phyloP scores from a whole-genome alignment of 305 asterid species.

The Plantago coronopus region DNA sequence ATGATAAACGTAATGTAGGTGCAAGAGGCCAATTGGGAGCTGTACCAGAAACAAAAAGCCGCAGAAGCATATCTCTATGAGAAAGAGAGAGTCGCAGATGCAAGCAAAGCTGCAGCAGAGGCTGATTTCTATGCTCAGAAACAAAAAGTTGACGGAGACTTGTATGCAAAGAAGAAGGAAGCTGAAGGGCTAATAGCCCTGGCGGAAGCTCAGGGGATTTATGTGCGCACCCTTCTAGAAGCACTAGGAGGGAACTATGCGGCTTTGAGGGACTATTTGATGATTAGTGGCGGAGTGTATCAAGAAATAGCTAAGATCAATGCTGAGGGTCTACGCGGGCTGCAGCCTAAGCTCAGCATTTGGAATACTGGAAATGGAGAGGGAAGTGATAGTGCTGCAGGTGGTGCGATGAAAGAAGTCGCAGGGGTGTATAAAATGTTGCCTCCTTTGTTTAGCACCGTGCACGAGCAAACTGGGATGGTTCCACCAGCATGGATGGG shows the following conservation, averaged over 20 bases:
- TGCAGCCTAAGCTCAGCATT: conserved; percentile 47
- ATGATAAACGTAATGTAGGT: conserved; percentile 24
- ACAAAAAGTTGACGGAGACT: conserved; percentile 33
- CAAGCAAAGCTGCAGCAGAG: conserved; percentile 38
- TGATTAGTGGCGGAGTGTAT: conserved; percentile 39
- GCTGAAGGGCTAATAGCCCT: conserved; percentile 43
- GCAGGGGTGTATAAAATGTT: conserved; percentile 43
- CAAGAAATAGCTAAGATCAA: conserved; percentile 46
- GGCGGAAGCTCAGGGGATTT: conserved; percentile 42
- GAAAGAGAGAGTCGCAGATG: conserved; percentile 43
- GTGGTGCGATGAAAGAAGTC: conserved; percentile 35
- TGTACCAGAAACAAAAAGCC: conserved; percentile 40
- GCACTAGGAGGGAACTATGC: conserved; percentile 41
- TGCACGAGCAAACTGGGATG: conserved; percentile 58
- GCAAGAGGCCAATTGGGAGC: conserved; percentile 47
- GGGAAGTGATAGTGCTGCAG: conserved; percentile 24
- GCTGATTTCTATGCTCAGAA: conserved; percentile 32
- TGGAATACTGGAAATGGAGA: conserved; percentile 33
- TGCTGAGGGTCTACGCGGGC: conserved; percentile 24
- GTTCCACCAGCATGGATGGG: conserved; percentile 55
- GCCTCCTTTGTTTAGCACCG: conserved; percentile 45
- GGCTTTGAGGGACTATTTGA: conserved; percentile 42
- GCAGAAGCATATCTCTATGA: conserved; percentile 43
- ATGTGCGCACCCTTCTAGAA: conserved; percentile 20
- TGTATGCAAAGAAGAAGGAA: conserved; percentile 39